Conservation (phyloP, 1,139 yeast genomes). For the Debaryomyces coudertii region DNA sequence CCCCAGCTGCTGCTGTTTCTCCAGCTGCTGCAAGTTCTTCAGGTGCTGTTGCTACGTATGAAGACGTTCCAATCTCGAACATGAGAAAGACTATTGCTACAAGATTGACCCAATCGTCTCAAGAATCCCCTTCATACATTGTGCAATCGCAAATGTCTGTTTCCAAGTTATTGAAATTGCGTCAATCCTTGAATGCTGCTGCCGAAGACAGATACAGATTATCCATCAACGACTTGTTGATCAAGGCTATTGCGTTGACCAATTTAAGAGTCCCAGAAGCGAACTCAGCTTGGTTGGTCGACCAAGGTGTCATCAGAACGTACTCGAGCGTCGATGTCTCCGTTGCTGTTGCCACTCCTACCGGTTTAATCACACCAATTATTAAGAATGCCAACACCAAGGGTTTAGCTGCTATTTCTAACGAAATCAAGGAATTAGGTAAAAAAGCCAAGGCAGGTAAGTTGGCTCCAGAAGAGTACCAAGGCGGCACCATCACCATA, state of each 20-base stretch:
- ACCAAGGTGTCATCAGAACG: slow-evolving; percentile 88
- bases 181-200: slow-evolving; percentile 84
- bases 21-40: slow-evolving; percentile 54
- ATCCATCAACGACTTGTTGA: slow-evolving; percentile 90
- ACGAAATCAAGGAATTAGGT: slow-evolving; percentile 87
- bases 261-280: slow-evolving; percentile 89
- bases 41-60: slow-evolving; percentile 60
- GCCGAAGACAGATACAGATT: slow-evolving; percentile 88
- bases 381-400: slow-evolving; percentile 83
- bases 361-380: slow-evolving; percentile 96
- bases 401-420: slow-evolving; percentile 82
- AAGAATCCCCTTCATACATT: slow-evolving; percentile 86
- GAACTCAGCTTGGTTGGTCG: slow-evolving; percentile 91
- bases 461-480: slow-evolving; percentile 93
- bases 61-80: slow-evolving; percentile 82
- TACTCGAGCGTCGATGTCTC: slow-evolving; percentile 92
- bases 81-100: slow-evolving; percentile 95
- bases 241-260: slow-evolving; percentile 93
- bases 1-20: slow-evolving; percentile 48
- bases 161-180: slow-evolving; percentile 85
- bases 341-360: slow-evolving; percentile 98
- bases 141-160: slow-evolving; percentile 88
- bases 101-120: slow-evolving; percentile 85
- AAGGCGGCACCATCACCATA: slow-evolving; percentile 98
- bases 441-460: slow-evolving; percentile 95